Evolutionary conservation across 345 rosid genomes (phyloP).

Genomic region (Kandelia obovata): DNA sequence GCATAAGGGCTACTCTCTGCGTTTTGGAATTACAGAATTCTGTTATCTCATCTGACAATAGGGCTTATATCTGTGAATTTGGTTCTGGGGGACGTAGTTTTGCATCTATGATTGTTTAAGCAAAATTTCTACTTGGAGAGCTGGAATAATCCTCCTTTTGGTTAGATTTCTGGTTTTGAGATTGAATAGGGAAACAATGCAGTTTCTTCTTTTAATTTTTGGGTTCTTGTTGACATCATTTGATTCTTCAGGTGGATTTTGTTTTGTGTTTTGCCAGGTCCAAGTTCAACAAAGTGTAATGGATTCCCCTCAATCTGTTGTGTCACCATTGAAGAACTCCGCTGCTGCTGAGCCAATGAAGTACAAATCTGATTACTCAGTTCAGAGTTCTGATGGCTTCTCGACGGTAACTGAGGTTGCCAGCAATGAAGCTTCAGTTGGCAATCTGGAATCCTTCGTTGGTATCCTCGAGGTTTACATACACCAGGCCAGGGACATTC

Average conservation of each 20-base stretch:
- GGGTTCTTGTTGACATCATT: conserved; percentile 9
- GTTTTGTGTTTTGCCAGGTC: conserved; percentile 35
- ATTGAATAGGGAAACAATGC: neutral
- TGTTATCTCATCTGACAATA: neutral
- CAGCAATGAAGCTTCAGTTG: conserved; percentile 32
- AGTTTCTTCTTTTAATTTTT: neutral
- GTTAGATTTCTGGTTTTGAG: neutral
- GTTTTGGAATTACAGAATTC: neutral
- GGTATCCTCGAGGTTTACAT: conserved; percentile 73
- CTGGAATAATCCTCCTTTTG: conserved; percentile 8
- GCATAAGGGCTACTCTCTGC: neutral
- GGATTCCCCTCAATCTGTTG: conserved; percentile 99
- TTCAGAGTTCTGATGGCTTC: conserved; percentile 30
- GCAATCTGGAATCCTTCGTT: conserved; percentile 37
- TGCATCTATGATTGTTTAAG: neutral
- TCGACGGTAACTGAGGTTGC: conserved; percentile 41
- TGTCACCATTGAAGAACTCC: conserved; percentile 70
- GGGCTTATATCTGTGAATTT: neutral
- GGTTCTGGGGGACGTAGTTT: conserved; percentile 2
- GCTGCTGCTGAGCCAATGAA: conserved; percentile 51
- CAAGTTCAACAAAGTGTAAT: conserved; percentile 27
- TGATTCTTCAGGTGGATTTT: conserved; percentile 14
- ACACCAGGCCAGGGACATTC: conserved; percentile 95
- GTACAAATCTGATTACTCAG: conserved; percentile 43
- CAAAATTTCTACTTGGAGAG: neutral